Evolutionary conservation across 768 basidiomycete genomes (phyloP).

Genomic region (Boletus coccyginus): DNA sequence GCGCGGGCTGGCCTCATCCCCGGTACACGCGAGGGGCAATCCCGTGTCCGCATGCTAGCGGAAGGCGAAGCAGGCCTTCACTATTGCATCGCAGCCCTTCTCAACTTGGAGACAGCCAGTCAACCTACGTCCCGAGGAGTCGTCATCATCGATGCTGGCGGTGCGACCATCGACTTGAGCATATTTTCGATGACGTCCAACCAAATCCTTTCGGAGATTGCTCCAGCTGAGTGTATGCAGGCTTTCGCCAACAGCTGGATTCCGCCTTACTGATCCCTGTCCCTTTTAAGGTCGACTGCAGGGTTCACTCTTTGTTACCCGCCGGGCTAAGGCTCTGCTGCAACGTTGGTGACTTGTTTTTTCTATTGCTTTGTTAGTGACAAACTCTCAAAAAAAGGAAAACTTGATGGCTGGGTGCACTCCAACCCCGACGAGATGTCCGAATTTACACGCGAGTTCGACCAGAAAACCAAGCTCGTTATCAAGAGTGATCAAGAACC

Average conservation of each 20-base stretch:
- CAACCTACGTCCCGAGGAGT: background rate
- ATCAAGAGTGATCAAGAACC: constrained; percentile 8
- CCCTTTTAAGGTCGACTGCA: background rate
- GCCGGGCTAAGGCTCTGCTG: background rate
- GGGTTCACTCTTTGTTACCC: background rate
- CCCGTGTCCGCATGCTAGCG: constrained; percentile 9
- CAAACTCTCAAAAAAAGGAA: background rate
- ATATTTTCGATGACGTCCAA: background rate
- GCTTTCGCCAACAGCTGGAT: background rate
- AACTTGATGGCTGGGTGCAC: constrained; percentile 1
- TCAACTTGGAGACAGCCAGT: background rate
- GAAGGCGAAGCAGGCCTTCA: constrained; percentile 1
- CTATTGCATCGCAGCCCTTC: background rate
- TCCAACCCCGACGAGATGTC: background rate
- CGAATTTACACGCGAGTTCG: constrained; percentile 1
- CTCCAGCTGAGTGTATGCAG: background rate
- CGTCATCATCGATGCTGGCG: background rate
- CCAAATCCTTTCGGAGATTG: background rate
- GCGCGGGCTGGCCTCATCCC: constrained; percentile 21
- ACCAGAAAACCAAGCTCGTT: background rate
- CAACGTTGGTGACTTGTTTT: background rate
- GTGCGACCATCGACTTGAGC: background rate
- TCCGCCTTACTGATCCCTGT: background rate
- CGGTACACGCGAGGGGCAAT: constrained; percentile 3
- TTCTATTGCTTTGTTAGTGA: background rate